Evolutionary conservation across 768 basidiomycete genomes (phyloP).

Genomic region (Crucibulum laeve): DNA sequence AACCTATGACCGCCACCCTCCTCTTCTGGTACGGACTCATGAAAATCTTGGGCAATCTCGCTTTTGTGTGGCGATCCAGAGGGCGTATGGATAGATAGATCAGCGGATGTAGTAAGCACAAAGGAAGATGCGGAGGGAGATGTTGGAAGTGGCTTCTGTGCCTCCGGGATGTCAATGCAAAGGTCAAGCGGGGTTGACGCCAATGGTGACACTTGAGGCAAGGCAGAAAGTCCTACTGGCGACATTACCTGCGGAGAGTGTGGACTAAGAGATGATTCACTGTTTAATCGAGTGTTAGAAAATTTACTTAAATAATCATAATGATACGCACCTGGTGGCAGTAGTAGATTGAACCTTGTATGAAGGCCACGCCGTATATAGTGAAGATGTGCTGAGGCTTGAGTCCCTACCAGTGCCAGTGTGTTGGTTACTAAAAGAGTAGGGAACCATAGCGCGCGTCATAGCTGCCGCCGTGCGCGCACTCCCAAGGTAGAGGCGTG

Average conservation of each 20-base stretch:
- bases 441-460: too few species aligned
- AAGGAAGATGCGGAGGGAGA: constrained; percentile 14
- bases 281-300: constrained; percentile 2
- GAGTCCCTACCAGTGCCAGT: too few species aligned
- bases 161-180: constrained; percentile 22
- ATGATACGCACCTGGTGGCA: constrained; percentile 17
- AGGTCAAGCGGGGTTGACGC: constrained; percentile 26
- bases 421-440: too few species aligned
- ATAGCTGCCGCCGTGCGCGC: constrained; percentile 14
- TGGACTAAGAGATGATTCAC: constrained; percentile 15
- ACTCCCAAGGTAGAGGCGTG: constrained; percentile 22
- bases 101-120: background rate
- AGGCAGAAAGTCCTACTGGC: constrained; percentile 25
- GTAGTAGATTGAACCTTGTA: too few species aligned
- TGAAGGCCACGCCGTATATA: too few species aligned
- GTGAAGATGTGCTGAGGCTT: too few species aligned
- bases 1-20: background rate
- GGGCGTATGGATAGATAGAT: background rate
- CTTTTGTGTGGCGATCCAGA: background rate
- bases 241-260: constrained; percentile 29
- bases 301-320: background rate
- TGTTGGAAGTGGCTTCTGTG: constrained; percentile 23
- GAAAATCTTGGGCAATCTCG: too few species aligned
- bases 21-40: background rate
- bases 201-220: constrained; percentile 30